Base-by-base conservation (phyloP, 768 basidiomycete species). In the Termitomyces sp. region DNA sequence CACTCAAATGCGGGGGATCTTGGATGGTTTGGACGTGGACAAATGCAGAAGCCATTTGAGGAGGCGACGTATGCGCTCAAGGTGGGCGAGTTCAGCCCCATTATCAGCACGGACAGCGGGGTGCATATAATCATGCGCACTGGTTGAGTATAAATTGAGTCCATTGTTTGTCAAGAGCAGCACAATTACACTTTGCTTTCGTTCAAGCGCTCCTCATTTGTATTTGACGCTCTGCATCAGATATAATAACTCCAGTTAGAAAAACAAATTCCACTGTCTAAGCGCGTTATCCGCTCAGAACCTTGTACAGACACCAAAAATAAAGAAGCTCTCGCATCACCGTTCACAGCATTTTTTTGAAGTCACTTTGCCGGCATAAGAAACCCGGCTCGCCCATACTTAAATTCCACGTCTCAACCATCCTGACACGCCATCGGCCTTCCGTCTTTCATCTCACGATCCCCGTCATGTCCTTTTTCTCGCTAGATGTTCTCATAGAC, bases 41-140 rank as follows among this genome's bases (percentile, higher is more conserved):
- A 92, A 76, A 99, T 99, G 97, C 97, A 99, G 75, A 94, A 92
- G 74, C 88, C 93, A 37, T 99, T 99, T 68, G 95, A 98, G 74
- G 93, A 95, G 33, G 90, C 92, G 34, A 77, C 91, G 12, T 95
- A 81, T 71, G 82, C 74, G 2, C 78, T 95, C 62, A 68, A 85
- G 50, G 81, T 88, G 22, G 91, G 87, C 8, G 73, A 90, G 73
- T 87, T 95, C 69, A 93, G 91, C 71, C 88, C 85, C 31, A 75
- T 94, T 48, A 83, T 98, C 68, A 84, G 83, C 66, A 90, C 96
- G 48, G 95, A 98, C 64, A 95, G 93, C 65, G 97, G 97, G 20
- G 93, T 98, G 22, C 97, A 99, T 72, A 67, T 98, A 64, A 90
- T 99, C 67, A 75, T 96, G 73, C 83, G 97, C 67, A 95, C 92